A percentile compares a stretch with the other conserved stretches of the same genome.
Evolutionary conservation across 345 rosid species (phyloP).

Genomic region (Brassica carinata): DNA sequence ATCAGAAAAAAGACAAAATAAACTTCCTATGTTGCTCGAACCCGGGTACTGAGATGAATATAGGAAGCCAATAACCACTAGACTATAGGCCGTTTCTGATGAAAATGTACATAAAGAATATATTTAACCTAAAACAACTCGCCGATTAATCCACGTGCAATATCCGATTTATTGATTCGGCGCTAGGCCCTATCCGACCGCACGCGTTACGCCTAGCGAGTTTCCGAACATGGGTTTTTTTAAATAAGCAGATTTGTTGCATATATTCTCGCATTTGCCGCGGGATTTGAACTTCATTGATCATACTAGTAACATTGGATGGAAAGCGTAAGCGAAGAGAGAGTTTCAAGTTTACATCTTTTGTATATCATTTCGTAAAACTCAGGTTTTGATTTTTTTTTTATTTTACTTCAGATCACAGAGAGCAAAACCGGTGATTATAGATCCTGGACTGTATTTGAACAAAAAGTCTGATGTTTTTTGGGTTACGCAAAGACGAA

Average conservation of each 20-base stretch:
- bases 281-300: conserved; percentile 97
- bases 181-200: too few relatives aligned
- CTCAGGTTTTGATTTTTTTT: not conserved
- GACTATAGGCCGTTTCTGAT: too few relatives aligned
- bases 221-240: too few relatives aligned
- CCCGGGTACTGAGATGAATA: too few relatives aligned
- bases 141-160: too few relatives aligned
- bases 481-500: conserved; percentile 95
- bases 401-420: conserved; percentile 57
- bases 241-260: conserved; percentile 73
- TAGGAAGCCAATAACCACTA: too few relatives aligned
- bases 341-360: not conserved
- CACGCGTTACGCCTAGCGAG: too few relatives aligned
- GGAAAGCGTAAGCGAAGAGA: conserved; percentile 89
- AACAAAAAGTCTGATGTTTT: conserved; percentile 90
- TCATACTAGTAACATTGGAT: conserved; percentile 97
- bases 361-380: not conserved
- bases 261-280: conserved; percentile 88
- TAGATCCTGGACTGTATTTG: conserved; percentile 97
- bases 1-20: too few relatives aligned
- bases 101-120: too few relatives aligned
- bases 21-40: too few relatives aligned
- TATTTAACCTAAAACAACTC: too few relatives aligned
- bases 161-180: too few relatives aligned
- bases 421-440: conserved; percentile 89